Evolutionary conservation across 345 rosid species (phyloP).

Genomic region (Gossypium longicalyx): DNA sequence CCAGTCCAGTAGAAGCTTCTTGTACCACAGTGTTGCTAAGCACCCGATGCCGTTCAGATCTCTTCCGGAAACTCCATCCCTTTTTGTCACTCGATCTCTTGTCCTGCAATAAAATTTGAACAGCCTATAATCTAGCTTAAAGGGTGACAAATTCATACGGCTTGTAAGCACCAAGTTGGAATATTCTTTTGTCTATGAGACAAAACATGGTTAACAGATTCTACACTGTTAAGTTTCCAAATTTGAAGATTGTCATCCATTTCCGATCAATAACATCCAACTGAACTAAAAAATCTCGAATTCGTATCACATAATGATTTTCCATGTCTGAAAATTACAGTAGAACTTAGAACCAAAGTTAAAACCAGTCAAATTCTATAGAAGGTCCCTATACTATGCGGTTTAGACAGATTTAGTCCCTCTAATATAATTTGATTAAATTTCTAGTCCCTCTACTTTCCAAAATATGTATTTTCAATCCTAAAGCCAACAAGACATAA

Average conservation of each 20-base stretch:
- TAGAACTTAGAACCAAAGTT: too few relatives aligned
- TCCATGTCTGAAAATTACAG: not conserved
- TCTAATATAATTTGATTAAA: too few relatives aligned
- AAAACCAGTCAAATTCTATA: too few relatives aligned
- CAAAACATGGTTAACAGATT: not conserved
- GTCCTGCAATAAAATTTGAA: slow-evolving; percentile 33
- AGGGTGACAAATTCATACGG: not conserved
- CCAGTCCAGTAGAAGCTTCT: slow-evolving; percentile 38
- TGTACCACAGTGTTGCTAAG: slow-evolving; percentile 49
- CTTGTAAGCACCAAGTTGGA: not conserved
- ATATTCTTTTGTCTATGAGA: not conserved
- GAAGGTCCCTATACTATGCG: too few relatives aligned
- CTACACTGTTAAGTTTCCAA: not conserved
- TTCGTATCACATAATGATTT: not conserved
- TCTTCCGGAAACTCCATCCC: slow-evolving; percentile 72
- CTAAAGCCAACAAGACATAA: too few relatives aligned
- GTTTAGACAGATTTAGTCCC: too few relatives aligned
- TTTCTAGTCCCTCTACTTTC: too few relatives aligned
- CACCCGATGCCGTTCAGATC: slow-evolving; percentile 60
- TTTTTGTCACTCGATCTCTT: slow-evolving; percentile 41
- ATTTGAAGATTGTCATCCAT: not conserved
- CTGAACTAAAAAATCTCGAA: not conserved
- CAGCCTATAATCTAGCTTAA: not conserved
- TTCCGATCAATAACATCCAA: not conserved
- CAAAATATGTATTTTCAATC: too few relatives aligned